Evolutionary conservation across 208 protist genomes (phyloP).

Genomic region (Porcisia hertigi): DNA sequence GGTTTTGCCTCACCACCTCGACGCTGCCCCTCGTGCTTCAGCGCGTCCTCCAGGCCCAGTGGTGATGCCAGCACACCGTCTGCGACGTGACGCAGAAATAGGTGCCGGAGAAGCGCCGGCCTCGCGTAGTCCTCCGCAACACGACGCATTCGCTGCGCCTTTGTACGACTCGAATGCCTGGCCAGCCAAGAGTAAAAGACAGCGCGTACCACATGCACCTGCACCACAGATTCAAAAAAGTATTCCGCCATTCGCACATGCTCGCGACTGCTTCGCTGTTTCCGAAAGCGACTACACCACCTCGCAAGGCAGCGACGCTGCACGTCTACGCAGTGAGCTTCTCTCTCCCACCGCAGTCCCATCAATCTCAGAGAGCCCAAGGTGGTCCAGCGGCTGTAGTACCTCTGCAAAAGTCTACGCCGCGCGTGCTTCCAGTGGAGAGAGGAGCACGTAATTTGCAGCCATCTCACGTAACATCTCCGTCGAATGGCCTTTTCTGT

Average conservation of each 20-base stretch:
- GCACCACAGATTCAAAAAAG: constrained; percentile 15
- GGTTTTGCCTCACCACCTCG: not conserved
- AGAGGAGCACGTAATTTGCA: constrained; percentile 11
- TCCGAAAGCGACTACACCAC: constrained; percentile 1
- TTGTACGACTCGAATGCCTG: not conserved
- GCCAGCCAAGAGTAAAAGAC: constrained; percentile 9
- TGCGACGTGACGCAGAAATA: constrained; percentile 17
- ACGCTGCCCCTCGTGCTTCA: not conserved
- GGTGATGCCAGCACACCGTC: constrained; percentile 17
- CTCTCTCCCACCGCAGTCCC: not conserved
- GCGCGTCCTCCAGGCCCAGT: not conserved
- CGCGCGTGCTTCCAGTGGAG: constrained; percentile 8
- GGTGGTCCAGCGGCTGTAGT: constrained; percentile 3
- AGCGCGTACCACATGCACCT: not conserved
- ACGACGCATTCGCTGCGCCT: constrained; percentile 19
- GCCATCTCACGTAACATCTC: constrained; percentile 14
- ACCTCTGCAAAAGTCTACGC: not conserved
- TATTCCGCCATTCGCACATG: not conserved
- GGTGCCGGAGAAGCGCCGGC: constrained; percentile 21
- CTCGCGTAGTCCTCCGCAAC: constrained; percentile 25
- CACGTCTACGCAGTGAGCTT: not conserved
- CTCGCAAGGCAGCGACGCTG: constrained; percentile 1
- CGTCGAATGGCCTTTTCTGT: not conserved
- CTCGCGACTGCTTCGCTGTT: not conserved
- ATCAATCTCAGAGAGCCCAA: not conserved